These are phyloP conservation scores for Cryptococcus sp. DNA, from an alignment of 1,284 basidiomycete species.

Conservation along the genomic window DNA sequence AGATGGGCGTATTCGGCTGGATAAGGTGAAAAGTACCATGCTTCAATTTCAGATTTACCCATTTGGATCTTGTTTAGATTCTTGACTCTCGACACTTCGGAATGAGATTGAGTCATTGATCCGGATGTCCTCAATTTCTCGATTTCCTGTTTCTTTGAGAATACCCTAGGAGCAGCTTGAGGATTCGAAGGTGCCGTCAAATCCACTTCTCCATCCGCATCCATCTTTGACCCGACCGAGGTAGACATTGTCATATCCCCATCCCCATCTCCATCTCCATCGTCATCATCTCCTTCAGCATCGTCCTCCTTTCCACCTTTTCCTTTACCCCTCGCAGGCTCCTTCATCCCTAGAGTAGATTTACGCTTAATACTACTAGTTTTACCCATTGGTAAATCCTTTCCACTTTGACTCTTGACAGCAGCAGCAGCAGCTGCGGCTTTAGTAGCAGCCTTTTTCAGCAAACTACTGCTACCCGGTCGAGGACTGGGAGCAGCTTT, in stretches of 20 bases:
- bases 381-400: slow-evolving; percentile 26
- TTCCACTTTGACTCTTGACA: slow-evolving; percentile 12
- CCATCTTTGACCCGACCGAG: slow-evolving; percentile 49
- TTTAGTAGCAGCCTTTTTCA: slow-evolving; percentile 73
- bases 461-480: slow-evolving; percentile 49
- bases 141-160: slow-evolving; percentile 93
- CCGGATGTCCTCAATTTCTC: slow-evolving; percentile 96
- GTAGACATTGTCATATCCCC: slow-evolving; percentile 54
- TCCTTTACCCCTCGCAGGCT: slow-evolving; percentile 32
- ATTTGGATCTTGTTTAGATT: slow-evolving; percentile 97
- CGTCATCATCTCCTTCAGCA: slow-evolving; percentile 49
- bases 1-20: slow-evolving; percentile 96
- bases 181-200: slow-evolving; percentile 50
- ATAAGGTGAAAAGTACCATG: slow-evolving; percentile 99
- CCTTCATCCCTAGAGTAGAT: slow-evolving; percentile 49
- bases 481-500: slow-evolving; percentile 24
- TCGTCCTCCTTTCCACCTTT: slow-evolving; percentile 27
- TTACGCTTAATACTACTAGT: slow-evolving; percentile 63
- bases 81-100: slow-evolving; percentile 95
- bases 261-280: slow-evolving; percentile 57
- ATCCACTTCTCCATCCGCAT: slow-evolving; percentile 41
- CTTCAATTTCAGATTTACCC: slow-evolving; percentile 91
- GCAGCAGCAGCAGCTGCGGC: slow-evolving; percentile 47
- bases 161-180: slow-evolving; percentile 56
- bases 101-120: slow-evolving; percentile 98